Percentiles rank a stretch among this genome's conserved stretches.
Conservation (phyloP, 805 yeast genomes). For the Jamesozyma rosinii region DNA sequence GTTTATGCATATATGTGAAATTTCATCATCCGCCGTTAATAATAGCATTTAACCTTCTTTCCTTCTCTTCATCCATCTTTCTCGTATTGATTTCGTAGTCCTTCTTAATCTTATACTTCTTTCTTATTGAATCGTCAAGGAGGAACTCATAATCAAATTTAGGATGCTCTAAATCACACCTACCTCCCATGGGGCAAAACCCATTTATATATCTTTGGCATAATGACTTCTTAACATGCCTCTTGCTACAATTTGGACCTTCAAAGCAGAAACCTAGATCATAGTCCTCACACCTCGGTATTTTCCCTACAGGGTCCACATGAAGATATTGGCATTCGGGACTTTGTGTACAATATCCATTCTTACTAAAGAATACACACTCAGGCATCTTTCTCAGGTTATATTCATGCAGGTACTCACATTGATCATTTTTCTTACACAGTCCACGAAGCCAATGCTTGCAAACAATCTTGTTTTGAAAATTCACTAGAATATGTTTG, state of each 20-base stretch:
- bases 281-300: constrained; percentile 82
- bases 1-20: background rate
- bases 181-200: constrained; percentile 83
- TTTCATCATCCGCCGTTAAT: constrained; percentile 25
- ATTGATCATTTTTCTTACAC: constrained; percentile 91
- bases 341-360: constrained; percentile 79
- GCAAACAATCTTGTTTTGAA: constrained; percentile 77
- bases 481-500: constrained; percentile 66
- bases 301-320: constrained; percentile 77
- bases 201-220: constrained; percentile 83
- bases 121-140: constrained; percentile 33
- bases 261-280: constrained; percentile 84
- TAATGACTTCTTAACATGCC: constrained; percentile 64
- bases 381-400: constrained; percentile 94
- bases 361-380: constrained; percentile 74
- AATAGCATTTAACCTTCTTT: constrained; percentile 29
- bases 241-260: constrained; percentile 75
- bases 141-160: constrained; percentile 34
- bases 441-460: constrained; percentile 97
- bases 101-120: constrained; percentile 19
- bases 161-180: constrained; percentile 71
- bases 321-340: constrained; percentile 92
- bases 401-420: constrained; percentile 93
- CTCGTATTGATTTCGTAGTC: constrained; percentile 30
- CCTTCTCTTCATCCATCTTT: constrained; percentile 29